These are phyloP conservation scores for Uncinocarpus reesii DNA, from an alignment of 2,329 filamentous ascomycete genomes.

Conservation along the genomic window DNA sequence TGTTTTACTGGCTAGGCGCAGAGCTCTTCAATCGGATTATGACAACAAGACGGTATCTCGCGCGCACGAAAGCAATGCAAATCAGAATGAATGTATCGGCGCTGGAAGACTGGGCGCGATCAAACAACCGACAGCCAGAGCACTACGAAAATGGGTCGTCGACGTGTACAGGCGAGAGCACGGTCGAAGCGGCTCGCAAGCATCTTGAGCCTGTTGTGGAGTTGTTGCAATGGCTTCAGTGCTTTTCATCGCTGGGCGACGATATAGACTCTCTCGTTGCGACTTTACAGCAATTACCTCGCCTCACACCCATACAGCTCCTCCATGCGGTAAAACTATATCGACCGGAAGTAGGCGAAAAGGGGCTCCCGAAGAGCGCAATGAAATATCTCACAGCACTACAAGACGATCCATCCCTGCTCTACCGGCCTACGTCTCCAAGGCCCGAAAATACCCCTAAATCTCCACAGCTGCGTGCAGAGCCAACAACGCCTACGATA, in stretches of 20 bases:
- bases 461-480: constrained; percentile 18
- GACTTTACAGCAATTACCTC: constrained; percentile 79
- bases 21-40: constrained; percentile 98
- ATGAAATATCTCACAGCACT: constrained; percentile 75
- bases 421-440: constrained; percentile 27
- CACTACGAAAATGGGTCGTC: constrained; percentile 91
- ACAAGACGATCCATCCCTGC: constrained; percentile 61
- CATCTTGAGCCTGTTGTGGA: constrained; percentile 88
- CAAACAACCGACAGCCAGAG: constrained; percentile 87
- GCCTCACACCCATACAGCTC: constrained; percentile 75
- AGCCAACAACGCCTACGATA: not conserved
- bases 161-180: constrained; percentile 73
- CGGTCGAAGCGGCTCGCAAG: constrained; percentile 68
- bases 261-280: constrained; percentile 80
- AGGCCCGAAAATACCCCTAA: constrained; percentile 23
- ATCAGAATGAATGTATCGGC: constrained; percentile 97
- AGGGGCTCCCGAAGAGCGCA: constrained; percentile 75
- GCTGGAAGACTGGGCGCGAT: constrained; percentile 88
- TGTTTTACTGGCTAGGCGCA: constrained; percentile 91
- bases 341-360: constrained; percentile 88
- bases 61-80: constrained; percentile 97
- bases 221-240: constrained; percentile 92
- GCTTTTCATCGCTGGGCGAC: constrained; percentile 87
- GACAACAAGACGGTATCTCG: constrained; percentile 88
- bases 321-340: constrained; percentile 90